A percentile compares a stretch with the other conserved stretches of the same genome.
Conservation (phyloP, 2,329 filamentous ascomycete species). For the Stagonosporopsis chrysanthemi region DNA sequence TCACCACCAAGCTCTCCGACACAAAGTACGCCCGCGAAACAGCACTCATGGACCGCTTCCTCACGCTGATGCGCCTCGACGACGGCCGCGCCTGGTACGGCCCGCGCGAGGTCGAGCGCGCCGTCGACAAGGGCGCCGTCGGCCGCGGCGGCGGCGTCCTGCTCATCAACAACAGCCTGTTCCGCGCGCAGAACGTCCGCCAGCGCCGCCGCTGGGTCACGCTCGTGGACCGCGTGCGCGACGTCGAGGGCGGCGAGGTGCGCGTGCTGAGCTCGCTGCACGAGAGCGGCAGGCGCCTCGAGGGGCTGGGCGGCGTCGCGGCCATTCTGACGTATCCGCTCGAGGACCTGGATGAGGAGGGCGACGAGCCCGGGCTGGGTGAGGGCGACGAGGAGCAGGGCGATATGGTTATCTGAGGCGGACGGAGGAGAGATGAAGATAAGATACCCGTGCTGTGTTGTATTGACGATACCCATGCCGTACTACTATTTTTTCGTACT, state of each 20-base stretch:
- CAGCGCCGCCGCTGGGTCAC: conserved; percentile 81
- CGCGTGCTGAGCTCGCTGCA: conserved; percentile 91
- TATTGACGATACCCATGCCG: too few relatives aligned
- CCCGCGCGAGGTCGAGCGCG: conserved; percentile 78
- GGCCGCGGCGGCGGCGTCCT: conserved; percentile 84
- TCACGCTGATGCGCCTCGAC: conserved; percentile 78
- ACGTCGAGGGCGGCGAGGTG: conserved; percentile 81
- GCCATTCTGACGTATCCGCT: conserved; percentile 91
- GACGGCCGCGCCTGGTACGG: conserved; percentile 94
- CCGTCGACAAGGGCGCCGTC: conserved; percentile 86
- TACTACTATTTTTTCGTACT: too few relatives aligned
- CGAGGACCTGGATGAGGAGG: conserved; percentile 75
- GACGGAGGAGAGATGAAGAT: too few relatives aligned
- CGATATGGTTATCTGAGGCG: conserved; percentile 42
- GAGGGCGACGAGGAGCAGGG: conserved; percentile 19
- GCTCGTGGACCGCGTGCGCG: conserved; percentile 87
- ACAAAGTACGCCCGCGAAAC: conserved; percentile 90
- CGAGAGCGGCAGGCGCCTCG: conserved; percentile 87
- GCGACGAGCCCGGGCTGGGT: conserved; percentile 50
- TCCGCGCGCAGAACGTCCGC: conserved; percentile 80
- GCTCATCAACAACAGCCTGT: conserved; percentile 85
- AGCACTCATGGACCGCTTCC: conserved; percentile 82
- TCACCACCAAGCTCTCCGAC: conserved; percentile 78
- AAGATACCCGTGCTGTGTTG: too few relatives aligned
- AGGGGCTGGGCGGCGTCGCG: conserved; percentile 85